Evolutionary conservation across 2,329 filamentous ascomycete genomes (phyloP).

Genomic region (Claviceps sp.): DNA sequence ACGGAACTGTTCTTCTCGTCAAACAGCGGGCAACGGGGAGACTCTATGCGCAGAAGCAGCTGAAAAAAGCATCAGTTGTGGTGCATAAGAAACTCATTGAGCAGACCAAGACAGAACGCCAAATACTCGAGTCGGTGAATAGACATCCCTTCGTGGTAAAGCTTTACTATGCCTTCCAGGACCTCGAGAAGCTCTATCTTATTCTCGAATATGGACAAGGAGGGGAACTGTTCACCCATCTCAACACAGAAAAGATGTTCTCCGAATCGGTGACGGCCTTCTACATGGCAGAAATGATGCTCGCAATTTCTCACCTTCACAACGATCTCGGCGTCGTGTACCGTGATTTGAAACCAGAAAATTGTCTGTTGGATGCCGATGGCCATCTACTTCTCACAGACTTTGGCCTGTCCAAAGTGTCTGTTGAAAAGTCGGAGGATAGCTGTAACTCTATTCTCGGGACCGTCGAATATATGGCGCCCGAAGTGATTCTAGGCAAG

Average conservation of each 20-base stretch:
- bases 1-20: slow-evolving; percentile 86
- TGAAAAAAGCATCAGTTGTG: slow-evolving; percentile 90
- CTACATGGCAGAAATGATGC: slow-evolving; percentile 97
- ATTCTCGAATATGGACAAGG: slow-evolving; percentile 97
- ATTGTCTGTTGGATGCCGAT: slow-evolving; percentile 82
- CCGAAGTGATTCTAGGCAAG: slow-evolving; percentile 78
- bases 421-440: slow-evolving; percentile 46
- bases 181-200: slow-evolving; percentile 92
- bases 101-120: slow-evolving; percentile 93
- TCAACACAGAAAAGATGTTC: slow-evolving; percentile 92
- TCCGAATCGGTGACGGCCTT: slow-evolving; percentile 79
- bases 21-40: slow-evolving; percentile 79
- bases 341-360: slow-evolving; percentile 93
- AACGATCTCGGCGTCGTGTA: slow-evolving; percentile 88
- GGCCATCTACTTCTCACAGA: slow-evolving; percentile 92
- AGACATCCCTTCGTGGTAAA: slow-evolving; percentile 96
- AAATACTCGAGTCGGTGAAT: slow-evolving; percentile 90
- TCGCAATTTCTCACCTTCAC: slow-evolving; percentile 88
- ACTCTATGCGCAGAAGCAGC: slow-evolving; percentile 94
- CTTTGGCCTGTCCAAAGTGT: slow-evolving; percentile 92
- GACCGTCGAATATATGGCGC: slow-evolving; percentile 98
- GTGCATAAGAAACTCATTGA: slow-evolving; percentile 94
- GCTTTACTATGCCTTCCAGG: slow-evolving; percentile 95
- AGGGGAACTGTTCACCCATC: slow-evolving; percentile 91
- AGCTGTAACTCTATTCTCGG: slow-evolving; percentile 81